Evolutionary conservation across 2,329 filamentous ascomycete genomes (phyloP).

Genomic region (Pseudopithomyces maydicus): DNA sequence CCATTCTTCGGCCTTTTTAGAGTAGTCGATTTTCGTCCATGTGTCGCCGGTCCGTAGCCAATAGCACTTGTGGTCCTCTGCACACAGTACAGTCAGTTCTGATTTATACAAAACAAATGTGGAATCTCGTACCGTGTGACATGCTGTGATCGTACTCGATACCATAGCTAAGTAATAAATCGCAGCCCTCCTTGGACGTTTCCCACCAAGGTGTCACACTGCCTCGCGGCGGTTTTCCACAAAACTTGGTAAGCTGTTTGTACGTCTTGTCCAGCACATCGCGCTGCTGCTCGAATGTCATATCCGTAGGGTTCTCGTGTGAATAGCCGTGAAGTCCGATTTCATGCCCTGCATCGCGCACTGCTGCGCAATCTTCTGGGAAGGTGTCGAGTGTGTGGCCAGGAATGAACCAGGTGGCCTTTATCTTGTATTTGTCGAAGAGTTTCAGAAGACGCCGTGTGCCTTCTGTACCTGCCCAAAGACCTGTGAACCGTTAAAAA

Average conservation of each 20-base stretch:
- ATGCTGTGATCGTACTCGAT: conserved; percentile 74
- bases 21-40: conserved; percentile 73
- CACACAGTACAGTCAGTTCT: not conserved
- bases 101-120: not conserved
- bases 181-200: conserved; percentile 68
- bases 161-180: conserved; percentile 68
- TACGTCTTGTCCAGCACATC: conserved; percentile 78
- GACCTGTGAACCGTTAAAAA: conserved; percentile 45
- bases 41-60: conserved; percentile 67
- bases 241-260: conserved; percentile 71
- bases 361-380: conserved; percentile 65
- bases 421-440: conserved; percentile 75
- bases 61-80: conserved; percentile 66
- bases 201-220: conserved; percentile 81
- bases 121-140: conserved; percentile 52
- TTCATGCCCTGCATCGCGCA: conserved; percentile 69
- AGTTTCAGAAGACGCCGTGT: conserved; percentile 69
- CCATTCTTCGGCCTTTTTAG: conserved; percentile 65
- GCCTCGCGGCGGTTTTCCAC: conserved; percentile 71
- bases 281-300: conserved; percentile 76
- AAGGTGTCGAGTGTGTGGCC: conserved; percentile 67
- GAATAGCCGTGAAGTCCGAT: conserved; percentile 73
- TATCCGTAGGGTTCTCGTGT: conserved; percentile 73
- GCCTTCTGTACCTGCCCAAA: conserved; percentile 72
- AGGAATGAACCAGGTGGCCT: conserved; percentile 66